A percentile compares a stretch with the other conserved stretches of the same genome.
phyloP scores from a whole-genome alignment of 352 stramenopile species.

The Phytophthora agathidicida region DNA sequence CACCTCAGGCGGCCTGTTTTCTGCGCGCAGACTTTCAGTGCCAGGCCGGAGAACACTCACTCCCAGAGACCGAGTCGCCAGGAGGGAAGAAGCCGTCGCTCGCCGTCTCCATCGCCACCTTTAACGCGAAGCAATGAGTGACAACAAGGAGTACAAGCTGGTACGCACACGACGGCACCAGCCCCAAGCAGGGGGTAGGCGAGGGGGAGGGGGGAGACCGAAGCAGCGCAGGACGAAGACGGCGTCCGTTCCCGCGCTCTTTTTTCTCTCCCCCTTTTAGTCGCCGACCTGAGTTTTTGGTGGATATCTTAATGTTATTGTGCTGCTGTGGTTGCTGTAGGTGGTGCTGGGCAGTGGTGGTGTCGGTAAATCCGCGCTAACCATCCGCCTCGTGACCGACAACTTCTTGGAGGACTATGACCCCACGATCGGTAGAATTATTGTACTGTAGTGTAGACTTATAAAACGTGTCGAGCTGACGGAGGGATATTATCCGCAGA shows the following conservation, averaged over 20 bases:
- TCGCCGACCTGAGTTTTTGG: slow-evolving; percentile 11
- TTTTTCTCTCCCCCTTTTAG: slow-evolving; percentile 2
- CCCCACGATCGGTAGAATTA: slow-evolving; percentile 92
- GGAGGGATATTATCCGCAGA: slow-evolving; percentile 49
- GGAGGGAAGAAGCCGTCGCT: slow-evolving; percentile 29
- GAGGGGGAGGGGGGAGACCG: not conserved
- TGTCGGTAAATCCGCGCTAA: slow-evolving; percentile 93
- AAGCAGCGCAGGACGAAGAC: not conserved
- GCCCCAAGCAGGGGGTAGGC: not conserved
- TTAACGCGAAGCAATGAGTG: slow-evolving; percentile 54
- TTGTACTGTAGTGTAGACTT: no score
- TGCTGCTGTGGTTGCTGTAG: slow-evolving; percentile 28
- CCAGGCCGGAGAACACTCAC: slow-evolving; percentile 29
- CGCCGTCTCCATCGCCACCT: slow-evolving; percentile 9
- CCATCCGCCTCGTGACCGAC: slow-evolving; percentile 91
- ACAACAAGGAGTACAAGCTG: slow-evolving; percentile 88
- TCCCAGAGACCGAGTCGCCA: slow-evolving; percentile 19
- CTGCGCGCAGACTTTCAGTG: slow-evolving; percentile 37
- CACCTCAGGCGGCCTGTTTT: slow-evolving; percentile 7
- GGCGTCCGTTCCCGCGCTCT: not conserved
- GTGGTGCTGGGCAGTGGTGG: slow-evolving; percentile 90
- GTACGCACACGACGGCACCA: slow-evolving; percentile 28
- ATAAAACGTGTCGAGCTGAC: no score
- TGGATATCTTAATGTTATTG: not conserved
- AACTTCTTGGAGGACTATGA: slow-evolving; percentile 95